Base-by-base conservation (phyloP, 352 stramenopile species). In the Globisporangium spiculum region DNA sequence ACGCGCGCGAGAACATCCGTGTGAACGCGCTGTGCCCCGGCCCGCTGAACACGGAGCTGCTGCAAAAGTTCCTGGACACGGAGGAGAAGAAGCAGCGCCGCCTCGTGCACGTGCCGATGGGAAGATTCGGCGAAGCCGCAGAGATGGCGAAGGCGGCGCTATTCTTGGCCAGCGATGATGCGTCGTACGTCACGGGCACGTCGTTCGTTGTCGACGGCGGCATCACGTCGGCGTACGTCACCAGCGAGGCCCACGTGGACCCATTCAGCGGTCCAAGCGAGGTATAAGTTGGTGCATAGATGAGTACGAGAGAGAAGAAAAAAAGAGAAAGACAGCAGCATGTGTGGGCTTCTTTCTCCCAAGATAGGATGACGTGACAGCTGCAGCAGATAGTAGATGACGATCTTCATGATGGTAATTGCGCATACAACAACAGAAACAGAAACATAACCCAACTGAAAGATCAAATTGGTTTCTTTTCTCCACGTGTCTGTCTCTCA, bases 61-160 rank as follows among this genome's bases (percentile, higher is more conserved):
- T 97, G 55, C 86, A 96, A 74, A 94, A 94, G 76, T 96, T 96
- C 67, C 71, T 96, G 6, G 86, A 96, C 66, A 78, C 71, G 48
- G 81, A 94, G 52, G 89, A 83, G 58, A 96, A 96, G 79, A 91
- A 93, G 73, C 83, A 94, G 70, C 84, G 89, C 59, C 83, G 89
- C 26, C 79, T 96, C 41, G 89, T 96, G 63, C 89, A 96, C 68
- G 86, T 95, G 54, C 89, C 89, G 34, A 96, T 96, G 89, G 89
- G 89, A 30, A 78, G 88, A 65, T 96, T 97, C 58, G 89, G 89
- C 62, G 88, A 96, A 64, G 88, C 88, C 26, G 79, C 81, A 0
- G 89, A 97, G 65, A 94, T 97, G 86, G 88, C 89, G 74, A 92
- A 96, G 71, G 89, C 89, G 4, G 89, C 84, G 27, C 76, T 96